Conservation (phyloP, 2,329 filamentous ascomycete genomes). For the Pyrenophora graminea region DNA sequence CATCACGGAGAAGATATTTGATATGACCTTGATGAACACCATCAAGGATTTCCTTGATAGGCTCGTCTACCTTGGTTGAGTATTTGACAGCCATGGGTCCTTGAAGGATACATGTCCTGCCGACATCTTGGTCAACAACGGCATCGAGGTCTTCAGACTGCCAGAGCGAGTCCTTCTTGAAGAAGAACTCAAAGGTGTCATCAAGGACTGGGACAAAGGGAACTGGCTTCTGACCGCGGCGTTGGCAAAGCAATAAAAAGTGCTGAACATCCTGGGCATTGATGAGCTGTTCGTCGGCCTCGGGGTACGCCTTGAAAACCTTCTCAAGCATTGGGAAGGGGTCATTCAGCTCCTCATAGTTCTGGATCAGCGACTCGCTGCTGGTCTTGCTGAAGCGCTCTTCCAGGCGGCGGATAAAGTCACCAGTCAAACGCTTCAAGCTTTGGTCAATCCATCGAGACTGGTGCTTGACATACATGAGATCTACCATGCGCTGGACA, state of each 20-base stretch:
- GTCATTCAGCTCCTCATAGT: constrained; percentile 81
- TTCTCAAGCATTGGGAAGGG: constrained; percentile 78
- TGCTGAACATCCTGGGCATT: constrained; percentile 98
- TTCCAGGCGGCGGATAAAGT: constrained; percentile 96
- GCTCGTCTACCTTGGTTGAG: constrained; percentile 87
- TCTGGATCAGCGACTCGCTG: constrained; percentile 83
- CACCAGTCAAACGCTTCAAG: constrained; percentile 79
- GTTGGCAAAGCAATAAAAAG: constrained; percentile 90
- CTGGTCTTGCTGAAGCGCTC: constrained; percentile 87
- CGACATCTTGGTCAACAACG: constrained; percentile 93
- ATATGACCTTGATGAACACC: constrained; percentile 90
- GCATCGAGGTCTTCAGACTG: constrained; percentile 97
- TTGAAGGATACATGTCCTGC: constrained; percentile 93
- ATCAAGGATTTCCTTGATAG: constrained; percentile 91
- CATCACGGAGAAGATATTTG: constrained; percentile 72
- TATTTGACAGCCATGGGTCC: constrained; percentile 91
- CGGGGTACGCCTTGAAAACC: constrained; percentile 81
- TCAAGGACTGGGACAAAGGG: constrained; percentile 96
- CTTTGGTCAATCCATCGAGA: constrained; percentile 62
- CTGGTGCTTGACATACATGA: constrained; percentile 54
- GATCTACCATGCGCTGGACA: constrained; percentile 51
- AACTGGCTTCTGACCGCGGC: constrained; percentile 91
- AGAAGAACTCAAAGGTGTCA: constrained; percentile 98
- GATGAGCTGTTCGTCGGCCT: constrained; percentile 87
- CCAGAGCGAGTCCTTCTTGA: constrained; percentile 99